Evolutionary conservation across 2,329 filamentous ascomycete species (phyloP).

Genomic region (Trichoderma sp.): DNA sequence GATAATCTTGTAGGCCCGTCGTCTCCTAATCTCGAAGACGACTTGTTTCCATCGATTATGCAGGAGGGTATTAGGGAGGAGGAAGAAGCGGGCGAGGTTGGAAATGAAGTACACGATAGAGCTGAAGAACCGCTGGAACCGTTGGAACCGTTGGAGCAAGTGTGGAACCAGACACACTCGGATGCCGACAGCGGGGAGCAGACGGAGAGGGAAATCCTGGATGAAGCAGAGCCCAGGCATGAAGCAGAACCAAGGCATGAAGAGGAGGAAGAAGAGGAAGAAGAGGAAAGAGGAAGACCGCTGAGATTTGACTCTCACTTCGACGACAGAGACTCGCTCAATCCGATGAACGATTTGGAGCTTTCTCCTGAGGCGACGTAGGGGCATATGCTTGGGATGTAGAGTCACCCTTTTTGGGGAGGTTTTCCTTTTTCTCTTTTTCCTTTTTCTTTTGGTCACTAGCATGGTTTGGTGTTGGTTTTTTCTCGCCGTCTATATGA

Average conservation of each 20-base stretch:
- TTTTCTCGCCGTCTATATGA: not conserved
- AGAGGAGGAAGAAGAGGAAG: not conserved
- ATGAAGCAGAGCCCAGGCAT: not conserved
- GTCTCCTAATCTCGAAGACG: not conserved
- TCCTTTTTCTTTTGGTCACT: not conserved
- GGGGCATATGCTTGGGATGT: not conserved
- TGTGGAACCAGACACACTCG: not conserved
- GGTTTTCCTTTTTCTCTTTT: not conserved
- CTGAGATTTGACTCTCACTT: constrained; percentile 20
- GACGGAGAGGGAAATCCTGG: not conserved
- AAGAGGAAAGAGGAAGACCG: constrained; percentile 5
- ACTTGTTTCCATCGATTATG: constrained; percentile 23
- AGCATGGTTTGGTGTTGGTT: constrained; percentile 16
- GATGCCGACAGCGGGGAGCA: not conserved
- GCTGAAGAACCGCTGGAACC: not conserved
- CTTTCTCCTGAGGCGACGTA: constrained; percentile 8
- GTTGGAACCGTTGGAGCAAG: not conserved
- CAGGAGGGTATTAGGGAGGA: constrained; percentile 22
- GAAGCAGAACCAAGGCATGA: not conserved
- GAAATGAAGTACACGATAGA: not conserved
- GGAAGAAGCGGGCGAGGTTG: constrained; percentile 19
- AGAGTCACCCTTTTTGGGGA: not conserved
- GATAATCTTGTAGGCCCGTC: constrained; percentile 28
- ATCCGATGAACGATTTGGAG: constrained; percentile 3
- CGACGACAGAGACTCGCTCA: constrained; percentile 30